Evolutionary conservation across 768 basidiomycete species (phyloP).

Genomic region (Leccinum boreale): DNA sequence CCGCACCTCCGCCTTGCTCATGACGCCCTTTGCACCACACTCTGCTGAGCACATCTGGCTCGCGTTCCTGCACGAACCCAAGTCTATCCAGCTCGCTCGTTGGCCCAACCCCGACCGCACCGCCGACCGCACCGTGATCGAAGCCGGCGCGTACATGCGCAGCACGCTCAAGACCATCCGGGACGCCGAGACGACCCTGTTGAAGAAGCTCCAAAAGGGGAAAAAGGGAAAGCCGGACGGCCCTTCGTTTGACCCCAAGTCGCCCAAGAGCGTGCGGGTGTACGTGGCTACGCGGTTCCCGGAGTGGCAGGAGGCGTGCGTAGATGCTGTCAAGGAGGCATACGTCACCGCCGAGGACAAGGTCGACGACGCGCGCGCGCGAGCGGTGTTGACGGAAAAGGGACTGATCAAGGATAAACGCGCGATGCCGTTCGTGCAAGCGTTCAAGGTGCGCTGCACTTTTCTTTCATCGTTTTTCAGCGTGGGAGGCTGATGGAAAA

Average conservation of each 20-base stretch:
- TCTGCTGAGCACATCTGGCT: constrained; percentile 91
- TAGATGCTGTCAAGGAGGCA: constrained; percentile 68
- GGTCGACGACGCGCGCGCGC: constrained; percentile 82
- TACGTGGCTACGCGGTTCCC: constrained; percentile 91
- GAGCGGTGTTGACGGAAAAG: constrained; percentile 57
- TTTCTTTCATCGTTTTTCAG: neutral
- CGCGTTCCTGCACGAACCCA: constrained; percentile 63
- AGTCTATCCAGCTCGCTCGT: constrained; percentile 76
- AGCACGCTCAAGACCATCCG: constrained; percentile 88
- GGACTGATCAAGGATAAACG: constrained; percentile 95
- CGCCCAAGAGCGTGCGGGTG: constrained; percentile 80
- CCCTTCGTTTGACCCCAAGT: constrained; percentile 75
- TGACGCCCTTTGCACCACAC: constrained; percentile 89
- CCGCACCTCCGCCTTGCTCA: constrained; percentile 71
- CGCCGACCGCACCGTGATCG: constrained; percentile 64
- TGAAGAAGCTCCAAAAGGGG: constrained; percentile 78
- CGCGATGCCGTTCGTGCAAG: constrained; percentile 92
- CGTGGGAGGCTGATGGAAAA: neutral
- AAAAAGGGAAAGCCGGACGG: constrained; percentile 55
- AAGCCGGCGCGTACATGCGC: constrained; percentile 83
- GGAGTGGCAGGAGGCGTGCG: constrained; percentile 87
- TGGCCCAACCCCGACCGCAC: constrained; percentile 71
- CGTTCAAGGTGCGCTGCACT: constrained; percentile 69
- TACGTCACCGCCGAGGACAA: constrained; percentile 54
- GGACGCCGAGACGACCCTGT: constrained; percentile 74